Evolutionary conservation across 2,329 filamentous ascomycete species (phyloP).

Genomic region (Colletotrichum theobromicola): DNA sequence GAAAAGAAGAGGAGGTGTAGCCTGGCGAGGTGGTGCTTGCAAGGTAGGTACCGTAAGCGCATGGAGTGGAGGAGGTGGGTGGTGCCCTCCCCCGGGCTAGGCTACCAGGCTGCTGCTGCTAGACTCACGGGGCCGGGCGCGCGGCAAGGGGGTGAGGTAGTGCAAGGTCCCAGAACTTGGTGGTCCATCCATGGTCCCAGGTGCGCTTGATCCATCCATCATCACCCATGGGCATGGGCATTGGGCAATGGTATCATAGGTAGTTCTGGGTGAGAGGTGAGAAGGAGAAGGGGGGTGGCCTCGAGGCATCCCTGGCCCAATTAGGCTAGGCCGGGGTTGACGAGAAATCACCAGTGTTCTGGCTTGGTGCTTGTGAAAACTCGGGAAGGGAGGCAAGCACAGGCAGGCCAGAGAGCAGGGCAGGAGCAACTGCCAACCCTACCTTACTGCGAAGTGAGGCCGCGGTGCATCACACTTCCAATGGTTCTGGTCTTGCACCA

Average conservation of each 20-base stretch:
- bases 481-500: background rate
- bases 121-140: conserved; percentile 17
- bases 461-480: background rate
- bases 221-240: background rate
- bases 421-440: background rate
- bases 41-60: background rate
- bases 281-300: background rate
- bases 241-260: background rate
- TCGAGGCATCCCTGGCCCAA: background rate
- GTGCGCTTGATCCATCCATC: background rate
- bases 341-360: background rate
- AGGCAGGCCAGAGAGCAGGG: background rate
- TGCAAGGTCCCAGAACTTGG: background rate
- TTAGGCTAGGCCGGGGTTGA: background rate
- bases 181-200: background rate
- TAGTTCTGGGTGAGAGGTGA: background rate
- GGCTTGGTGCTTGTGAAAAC: background rate
- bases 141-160: conserved; percentile 16
- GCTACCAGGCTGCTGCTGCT: background rate
- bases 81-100: background rate
- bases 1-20: conserved; percentile 15
- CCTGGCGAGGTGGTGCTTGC: conserved; percentile 4
- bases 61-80: background rate
- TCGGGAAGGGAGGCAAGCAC: background rate
- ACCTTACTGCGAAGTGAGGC: too few relatives aligned